Conservation (phyloP, 2,329 filamentous ascomycete species). For the Fusarium sulawesiense region DNA sequence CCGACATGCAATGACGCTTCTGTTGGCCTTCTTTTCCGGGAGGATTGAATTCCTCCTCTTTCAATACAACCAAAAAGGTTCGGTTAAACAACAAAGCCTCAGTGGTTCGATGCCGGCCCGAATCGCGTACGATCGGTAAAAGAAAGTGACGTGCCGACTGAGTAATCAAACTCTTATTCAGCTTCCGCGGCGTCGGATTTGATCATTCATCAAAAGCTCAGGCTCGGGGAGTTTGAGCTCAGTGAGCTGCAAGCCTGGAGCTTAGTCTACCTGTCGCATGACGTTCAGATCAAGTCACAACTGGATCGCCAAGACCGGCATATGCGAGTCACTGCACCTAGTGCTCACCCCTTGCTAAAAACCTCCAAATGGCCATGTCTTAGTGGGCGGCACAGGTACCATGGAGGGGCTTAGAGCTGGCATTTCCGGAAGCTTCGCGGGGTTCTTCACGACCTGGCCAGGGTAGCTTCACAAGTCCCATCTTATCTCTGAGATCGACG, state of each 20-base stretch:
- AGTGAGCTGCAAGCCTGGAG: conserved; percentile 10
- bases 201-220: conserved; percentile 14
- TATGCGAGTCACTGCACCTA: conserved; percentile 36
- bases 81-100: not conserved
- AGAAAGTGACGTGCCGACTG: not conserved
- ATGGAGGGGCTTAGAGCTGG: conserved; percentile 11
- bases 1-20: not conserved
- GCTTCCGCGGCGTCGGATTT: conserved; percentile 3
- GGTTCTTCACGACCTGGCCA: conserved; percentile 7
- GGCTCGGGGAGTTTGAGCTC: conserved; percentile 18
- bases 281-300: conserved; percentile 44
- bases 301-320: conserved; percentile 29
- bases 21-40: not conserved
- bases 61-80: not conserved
- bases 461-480: conserved; percentile 26
- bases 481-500: conserved; percentile 30
- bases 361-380: conserved; percentile 17
- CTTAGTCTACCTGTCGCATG: conserved; percentile 33
- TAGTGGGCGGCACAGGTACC: conserved; percentile 24
- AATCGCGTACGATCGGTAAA: conserved; percentile 20
- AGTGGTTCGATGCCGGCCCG: conserved; percentile 20
- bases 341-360: conserved; percentile 27
- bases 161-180: conserved; percentile 2
- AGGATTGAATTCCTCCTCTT: not conserved
- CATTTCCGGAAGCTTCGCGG: conserved; percentile 28